Base-by-base conservation (phyloP, 2,329 filamentous ascomycete species). In the Cercospora beticola region DNA sequence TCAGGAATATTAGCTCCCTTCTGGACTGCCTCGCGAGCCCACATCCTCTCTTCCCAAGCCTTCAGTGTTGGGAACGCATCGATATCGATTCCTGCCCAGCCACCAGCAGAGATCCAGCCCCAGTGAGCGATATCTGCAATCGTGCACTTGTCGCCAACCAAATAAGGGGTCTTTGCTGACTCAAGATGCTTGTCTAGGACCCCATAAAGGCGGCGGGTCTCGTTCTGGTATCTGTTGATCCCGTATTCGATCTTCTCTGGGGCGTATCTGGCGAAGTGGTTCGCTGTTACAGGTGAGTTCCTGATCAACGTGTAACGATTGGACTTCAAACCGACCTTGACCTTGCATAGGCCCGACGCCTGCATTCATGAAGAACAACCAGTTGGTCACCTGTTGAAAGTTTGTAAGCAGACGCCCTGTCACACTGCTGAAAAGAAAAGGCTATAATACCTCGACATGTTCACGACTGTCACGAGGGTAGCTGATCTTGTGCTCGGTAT, bases 231-330 rank as follows among this genome's bases (percentile, higher is more conserved):
- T 59, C 93, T 87, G 76, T 92, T 88, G 65, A 96, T 88, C 46
- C 90, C 92, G 78, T 97, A 97, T 76, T 89, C 84, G 75, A 97
- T 94, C 78, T 87, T 88, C 78, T 94, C 90, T 2, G 92, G 91
- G 0, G 93, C 92, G 76, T 97, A 96, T 26, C 92, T 87, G 59
- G 83, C 83, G 81, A 97, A 97, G 81, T 97, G 92, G 80, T 95
- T 93, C 63, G 92, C 86, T 79, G 96, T 40, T 23, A 28, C 14
- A 7, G 49, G 23, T 54, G 23, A 54, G 49, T 26, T 12, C 16
- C 14, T 54, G 23, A 28, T 4, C 23, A 54, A 26, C 6, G 21
- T 54, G 23, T 54, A 7, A 26, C 14, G 16, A 54, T 14, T 7
- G 12, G n/a, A 6, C 5, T 21, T 40, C n/a, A 56, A 49, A 28